Evolutionary conservation across 768 basidiomycete species (phyloP), one percentile per base, ranked within the genome.

Genomic region (Leccinum longicurvipes): DNA sequence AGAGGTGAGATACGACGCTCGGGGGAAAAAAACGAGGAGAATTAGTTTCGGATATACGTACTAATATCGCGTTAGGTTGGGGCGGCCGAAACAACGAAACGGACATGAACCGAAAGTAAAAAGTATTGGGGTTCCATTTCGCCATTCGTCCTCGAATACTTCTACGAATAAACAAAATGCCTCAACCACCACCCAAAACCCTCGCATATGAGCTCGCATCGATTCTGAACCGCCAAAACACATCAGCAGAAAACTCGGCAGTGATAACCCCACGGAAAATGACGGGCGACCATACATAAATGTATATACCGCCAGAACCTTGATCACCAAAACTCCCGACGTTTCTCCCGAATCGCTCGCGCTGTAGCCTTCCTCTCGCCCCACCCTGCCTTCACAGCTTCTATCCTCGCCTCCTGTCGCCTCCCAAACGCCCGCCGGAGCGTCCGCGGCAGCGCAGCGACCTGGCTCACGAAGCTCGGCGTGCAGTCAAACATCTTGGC

Each of bases 401-500:
- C 77, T 54, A 84, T 82, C 62, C 72, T 72, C 50, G 62, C 73
- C 21, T 85, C 80, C 55, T 81, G 76, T 56, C 59, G 70, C 55
- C 60, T 74, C 51, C 75, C 70, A 53, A 78, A 72, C 50, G 70
- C 67, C 60, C 71, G 80, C 51, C 82, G 71, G 49, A 79, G 71
- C 5, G 78, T 59, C 54, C 80, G 80, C 60, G 79, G 79, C 51
- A 91, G 72, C 4, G 85, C 82, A 11, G 91, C 87, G 19, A 87
- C 74, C 57, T 78, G 75, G 10, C 77, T 79, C 53, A 92, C 84
- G 60, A 91, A 90, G 47, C 77, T 73, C 45, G 81, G 77, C 9
- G 87, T 84, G 75, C 87, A 89, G 14, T 79, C 78, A 70, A 93
- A 94, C 78, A 82, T 83, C 67, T 80, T 79, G 27, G 92, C 90